Conservation (phyloP, 108 stramenopile species). For the Licmophora abbreviata region DNA sequence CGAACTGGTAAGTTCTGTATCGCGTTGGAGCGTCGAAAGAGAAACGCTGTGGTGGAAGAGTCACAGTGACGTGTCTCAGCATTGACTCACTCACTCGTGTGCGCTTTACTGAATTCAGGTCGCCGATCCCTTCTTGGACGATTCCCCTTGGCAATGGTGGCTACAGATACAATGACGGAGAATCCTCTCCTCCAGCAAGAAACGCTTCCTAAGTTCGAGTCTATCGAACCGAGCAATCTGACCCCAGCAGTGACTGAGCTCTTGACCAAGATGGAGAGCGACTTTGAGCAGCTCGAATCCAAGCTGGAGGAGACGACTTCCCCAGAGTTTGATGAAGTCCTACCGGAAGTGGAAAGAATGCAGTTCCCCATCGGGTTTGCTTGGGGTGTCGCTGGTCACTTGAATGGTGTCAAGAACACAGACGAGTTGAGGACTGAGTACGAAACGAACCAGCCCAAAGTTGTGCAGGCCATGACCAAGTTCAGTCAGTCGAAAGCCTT, state of each 20-base stretch:
- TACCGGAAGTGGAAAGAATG: slow-evolving; percentile 74
- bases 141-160: background rate
- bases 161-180: slow-evolving; percentile 15
- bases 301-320: slow-evolving; percentile 8
- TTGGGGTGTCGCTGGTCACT: slow-evolving; percentile 97
- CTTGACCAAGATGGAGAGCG: slow-evolving; percentile 51
- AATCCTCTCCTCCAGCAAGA: slow-evolving; percentile 83
- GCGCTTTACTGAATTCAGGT: background rate
- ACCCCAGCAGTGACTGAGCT: slow-evolving; percentile 74
- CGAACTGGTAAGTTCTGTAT: background rate
- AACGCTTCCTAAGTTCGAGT: slow-evolving; percentile 79
- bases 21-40: background rate
- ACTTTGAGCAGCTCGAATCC: slow-evolving; percentile 64
- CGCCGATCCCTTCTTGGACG: background rate
- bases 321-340: slow-evolving; percentile 48
- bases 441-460: slow-evolving; percentile 87
- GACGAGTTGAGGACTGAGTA: slow-evolving; percentile 90
- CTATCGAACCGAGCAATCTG: slow-evolving; percentile 70
- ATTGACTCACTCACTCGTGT: background rate
- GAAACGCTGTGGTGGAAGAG: background rate
- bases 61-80: background rate
- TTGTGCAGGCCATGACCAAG: slow-evolving; percentile 82
- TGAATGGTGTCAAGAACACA: slow-evolving; percentile 94
- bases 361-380: slow-evolving; percentile 70
- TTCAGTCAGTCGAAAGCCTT: slow-evolving; percentile 83